phyloP scores from a whole-genome alignment of 2,329 filamentous ascomycete species.

The Xylariales sp. region DNA sequence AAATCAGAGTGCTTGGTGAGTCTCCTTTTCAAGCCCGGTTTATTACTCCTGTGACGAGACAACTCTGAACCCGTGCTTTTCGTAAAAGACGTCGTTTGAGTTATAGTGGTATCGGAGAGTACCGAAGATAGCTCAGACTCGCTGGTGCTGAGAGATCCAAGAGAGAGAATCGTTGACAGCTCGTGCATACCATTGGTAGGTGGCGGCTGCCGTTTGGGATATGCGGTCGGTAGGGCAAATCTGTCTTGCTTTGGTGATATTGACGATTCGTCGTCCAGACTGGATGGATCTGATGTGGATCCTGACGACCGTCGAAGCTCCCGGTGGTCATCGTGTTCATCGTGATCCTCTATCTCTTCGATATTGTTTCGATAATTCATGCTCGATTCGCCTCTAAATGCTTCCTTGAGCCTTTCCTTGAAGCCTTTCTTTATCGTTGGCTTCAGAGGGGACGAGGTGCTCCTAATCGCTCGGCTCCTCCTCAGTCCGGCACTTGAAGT shows the following conservation, averaged over 20 bases:
- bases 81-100: slow-evolving; percentile 46
- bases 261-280: slow-evolving; percentile 25
- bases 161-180: slow-evolving; percentile 54
- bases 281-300: slow-evolving; percentile 25
- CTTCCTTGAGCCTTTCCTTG: slow-evolving; percentile 55
- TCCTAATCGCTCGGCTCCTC: slow-evolving; percentile 53
- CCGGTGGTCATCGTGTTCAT: slow-evolving; percentile 21
- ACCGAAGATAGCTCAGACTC: slow-evolving; percentile 48
- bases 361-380: slow-evolving; percentile 45
- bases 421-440: slow-evolving; percentile 43
- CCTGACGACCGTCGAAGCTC: slow-evolving; percentile 27
- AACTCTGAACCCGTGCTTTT: slow-evolving; percentile 36
- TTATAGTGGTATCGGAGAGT: slow-evolving; percentile 46
- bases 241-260: slow-evolving; percentile 23
- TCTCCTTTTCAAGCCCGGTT: slow-evolving; percentile 61
- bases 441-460: slow-evolving; percentile 44
- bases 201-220: slow-evolving; percentile 34
- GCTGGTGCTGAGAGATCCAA: slow-evolving; percentile 39
- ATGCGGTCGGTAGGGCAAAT: slow-evolving; percentile 9
- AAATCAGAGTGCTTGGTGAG: slow-evolving; percentile 91
- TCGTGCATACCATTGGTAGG: slow-evolving; percentile 53
- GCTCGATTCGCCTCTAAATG: slow-evolving; percentile 58
- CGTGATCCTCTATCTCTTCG: slow-evolving; percentile 26
- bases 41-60: slow-evolving; percentile 43
- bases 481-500: slow-evolving; percentile 39